phyloP scores from a whole-genome alignment of 2,329 filamentous ascomycete species.

The Emergomyces pasteurianus region DNA sequence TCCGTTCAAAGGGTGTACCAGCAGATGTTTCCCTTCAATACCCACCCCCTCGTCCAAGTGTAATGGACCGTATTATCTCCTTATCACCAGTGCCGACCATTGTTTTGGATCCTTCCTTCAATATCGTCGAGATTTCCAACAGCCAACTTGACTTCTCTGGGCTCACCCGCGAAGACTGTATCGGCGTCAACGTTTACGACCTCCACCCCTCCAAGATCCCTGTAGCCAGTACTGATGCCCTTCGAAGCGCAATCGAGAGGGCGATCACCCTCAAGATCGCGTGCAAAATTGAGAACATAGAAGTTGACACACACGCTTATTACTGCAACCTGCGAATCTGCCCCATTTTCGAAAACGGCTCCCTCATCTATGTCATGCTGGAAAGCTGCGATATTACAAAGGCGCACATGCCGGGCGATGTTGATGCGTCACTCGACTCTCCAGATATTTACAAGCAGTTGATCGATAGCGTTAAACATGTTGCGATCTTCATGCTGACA shows the following conservation, averaged over 20 bases:
- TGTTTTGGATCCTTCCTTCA: slow-evolving; percentile 26
- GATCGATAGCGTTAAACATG: slow-evolving; percentile 49
- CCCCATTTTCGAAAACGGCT: slow-evolving; percentile 31
- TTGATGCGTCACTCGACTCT: slow-evolving; percentile 33
- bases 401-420: slow-evolving; percentile 10
- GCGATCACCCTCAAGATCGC: slow-evolving; percentile 26
- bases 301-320: slow-evolving; percentile 10
- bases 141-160: slow-evolving; percentile 29
- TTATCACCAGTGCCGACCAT: slow-evolving; percentile 27
- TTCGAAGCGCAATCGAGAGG: slow-evolving; percentile 26
- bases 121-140: slow-evolving; percentile 33
- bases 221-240: slow-evolving; percentile 23
- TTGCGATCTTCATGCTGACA: slow-evolving; percentile 52
- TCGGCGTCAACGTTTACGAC: slow-evolving; percentile 30
- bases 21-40: not conserved
- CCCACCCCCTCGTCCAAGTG: not conserved
- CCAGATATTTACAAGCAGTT: slow-evolving; percentile 50
- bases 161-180: slow-evolving; percentile 21
- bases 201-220: slow-evolving; percentile 23
- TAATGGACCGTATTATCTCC: slow-evolving; percentile 15
- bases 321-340: slow-evolving; percentile 27
- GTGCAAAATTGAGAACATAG: slow-evolving; percentile 24
- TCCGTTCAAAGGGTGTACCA: not conserved
- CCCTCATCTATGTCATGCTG: slow-evolving; percentile 32
- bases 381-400: slow-evolving; percentile 30